phyloP scores from a whole-genome alignment of 352 stramenopile genomes.

The Thraustotheca clavata region DNA sequence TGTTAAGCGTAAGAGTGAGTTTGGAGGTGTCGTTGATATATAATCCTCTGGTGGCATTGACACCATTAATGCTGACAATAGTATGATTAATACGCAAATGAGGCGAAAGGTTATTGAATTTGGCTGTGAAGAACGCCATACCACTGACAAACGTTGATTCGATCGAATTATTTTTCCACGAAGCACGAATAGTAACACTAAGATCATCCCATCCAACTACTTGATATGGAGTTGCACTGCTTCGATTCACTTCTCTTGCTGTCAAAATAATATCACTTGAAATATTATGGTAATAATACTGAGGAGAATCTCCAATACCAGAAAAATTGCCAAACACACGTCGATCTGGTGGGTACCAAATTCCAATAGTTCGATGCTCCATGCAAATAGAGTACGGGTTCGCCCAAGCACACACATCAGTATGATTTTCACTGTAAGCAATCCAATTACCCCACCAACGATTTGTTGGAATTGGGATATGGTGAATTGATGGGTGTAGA shows the following conservation, averaged over 20 bases:
- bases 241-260: conserved; percentile 32
- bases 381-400: conserved; percentile 45
- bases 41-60: conserved; percentile 21
- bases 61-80: conserved; percentile 42
- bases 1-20: conserved; percentile 46
- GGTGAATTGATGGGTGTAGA: not conserved
- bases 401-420: conserved; percentile 34
- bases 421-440: conserved; percentile 22
- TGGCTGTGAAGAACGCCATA: conserved; percentile 51
- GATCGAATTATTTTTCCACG: conserved; percentile 27
- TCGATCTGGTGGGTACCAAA: conserved; percentile 46
- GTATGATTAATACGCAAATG: conserved; percentile 32
- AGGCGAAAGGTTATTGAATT: conserved; percentile 36
- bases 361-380: conserved; percentile 38
- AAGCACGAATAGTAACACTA: conserved; percentile 37
- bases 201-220: conserved; percentile 50
- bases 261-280: conserved; percentile 46
- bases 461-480: conserved; percentile 20
- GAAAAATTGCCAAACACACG: conserved; percentile 43
- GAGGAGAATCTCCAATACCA: conserved; percentile 39
- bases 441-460: conserved; percentile 20
- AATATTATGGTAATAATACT: conserved; percentile 48
- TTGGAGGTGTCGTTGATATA: conserved; percentile 28
- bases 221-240: conserved; percentile 35
- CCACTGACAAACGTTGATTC: conserved; percentile 45